Evolutionary conservation across 352 stramenopile genomes (phyloP).

Genomic region (Phytopythium delawarense): DNA sequence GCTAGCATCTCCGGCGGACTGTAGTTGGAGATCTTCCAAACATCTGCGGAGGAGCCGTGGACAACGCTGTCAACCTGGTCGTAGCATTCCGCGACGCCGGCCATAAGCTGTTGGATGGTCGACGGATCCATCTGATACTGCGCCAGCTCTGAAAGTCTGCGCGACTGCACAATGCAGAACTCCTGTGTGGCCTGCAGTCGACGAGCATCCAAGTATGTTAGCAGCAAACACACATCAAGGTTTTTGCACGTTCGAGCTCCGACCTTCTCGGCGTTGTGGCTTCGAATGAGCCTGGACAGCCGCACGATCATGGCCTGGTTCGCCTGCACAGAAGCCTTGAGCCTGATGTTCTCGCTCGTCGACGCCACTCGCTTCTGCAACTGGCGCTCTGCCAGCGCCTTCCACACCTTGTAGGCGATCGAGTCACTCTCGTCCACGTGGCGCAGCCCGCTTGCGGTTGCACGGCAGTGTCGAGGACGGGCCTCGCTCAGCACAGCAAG

Average conservation of each 20-base stretch:
- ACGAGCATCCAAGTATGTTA: background rate
- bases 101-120: background rate
- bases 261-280: constrained; percentile 3
- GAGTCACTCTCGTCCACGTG: background rate
- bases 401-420: constrained; percentile 6
- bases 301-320: constrained; percentile 4
- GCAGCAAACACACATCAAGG: no score
- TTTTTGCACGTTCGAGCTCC: background rate
- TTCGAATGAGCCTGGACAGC: constrained; percentile 5
- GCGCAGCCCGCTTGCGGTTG: no score
- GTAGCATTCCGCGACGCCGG: background rate
- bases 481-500: background rate
- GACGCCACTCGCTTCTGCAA: constrained; percentile 11
- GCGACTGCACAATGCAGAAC: background rate
- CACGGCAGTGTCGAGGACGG: background rate
- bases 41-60: no score
- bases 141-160: background rate
- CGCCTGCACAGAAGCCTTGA: constrained; percentile 8
- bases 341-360: constrained; percentile 7
- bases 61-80: background rate
- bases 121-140: background rate
- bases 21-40: background rate
- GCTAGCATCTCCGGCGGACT: background rate
- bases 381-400: constrained; percentile 13
- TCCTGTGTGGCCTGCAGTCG: background rate